Percentiles rank a stretch among this genome's conserved stretches.
Evolutionary conservation across 2,329 filamentous ascomycete species (phyloP).

Genomic region (Fusarium sp.): DNA sequence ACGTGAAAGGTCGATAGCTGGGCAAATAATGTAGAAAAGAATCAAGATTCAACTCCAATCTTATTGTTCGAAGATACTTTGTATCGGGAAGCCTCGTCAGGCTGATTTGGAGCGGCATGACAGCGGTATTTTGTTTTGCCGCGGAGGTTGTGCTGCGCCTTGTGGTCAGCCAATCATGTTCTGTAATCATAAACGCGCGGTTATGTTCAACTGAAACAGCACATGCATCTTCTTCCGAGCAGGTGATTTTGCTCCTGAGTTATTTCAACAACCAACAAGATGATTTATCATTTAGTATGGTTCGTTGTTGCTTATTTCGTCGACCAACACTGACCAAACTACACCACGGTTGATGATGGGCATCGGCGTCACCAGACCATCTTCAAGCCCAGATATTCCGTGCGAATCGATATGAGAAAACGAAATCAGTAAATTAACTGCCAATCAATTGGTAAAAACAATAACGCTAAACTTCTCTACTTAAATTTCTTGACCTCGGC

Average conservation of each 20-base stretch:
- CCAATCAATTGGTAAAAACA: too few species aligned
- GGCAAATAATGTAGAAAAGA: too few species aligned
- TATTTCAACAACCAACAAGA: neutral
- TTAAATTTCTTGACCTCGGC: too few species aligned
- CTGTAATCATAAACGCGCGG: neutral
- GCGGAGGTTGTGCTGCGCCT: neutral
- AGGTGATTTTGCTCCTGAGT: neutral
- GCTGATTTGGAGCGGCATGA: neutral
- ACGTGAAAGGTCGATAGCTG: too few species aligned
- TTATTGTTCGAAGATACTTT: too few species aligned
- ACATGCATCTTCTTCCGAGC: neutral
- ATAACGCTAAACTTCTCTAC: too few species aligned
- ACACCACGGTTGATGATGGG: too few species aligned
- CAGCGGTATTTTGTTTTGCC: neutral
- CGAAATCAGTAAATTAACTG: too few species aligned
- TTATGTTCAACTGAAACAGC: neutral
- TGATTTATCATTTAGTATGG: neutral
- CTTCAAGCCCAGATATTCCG: too few species aligned
- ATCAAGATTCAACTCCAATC: too few species aligned
- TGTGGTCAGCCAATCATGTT: neutral
- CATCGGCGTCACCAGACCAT: too few species aligned
- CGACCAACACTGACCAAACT: neutral
- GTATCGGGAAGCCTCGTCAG: neutral
- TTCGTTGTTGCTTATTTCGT: fast-evolving
- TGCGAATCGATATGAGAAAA: too few species aligned